Conservation (phyloP, 1,284 basidiomycete species). For the Ceratobasidium sp. region DNA sequence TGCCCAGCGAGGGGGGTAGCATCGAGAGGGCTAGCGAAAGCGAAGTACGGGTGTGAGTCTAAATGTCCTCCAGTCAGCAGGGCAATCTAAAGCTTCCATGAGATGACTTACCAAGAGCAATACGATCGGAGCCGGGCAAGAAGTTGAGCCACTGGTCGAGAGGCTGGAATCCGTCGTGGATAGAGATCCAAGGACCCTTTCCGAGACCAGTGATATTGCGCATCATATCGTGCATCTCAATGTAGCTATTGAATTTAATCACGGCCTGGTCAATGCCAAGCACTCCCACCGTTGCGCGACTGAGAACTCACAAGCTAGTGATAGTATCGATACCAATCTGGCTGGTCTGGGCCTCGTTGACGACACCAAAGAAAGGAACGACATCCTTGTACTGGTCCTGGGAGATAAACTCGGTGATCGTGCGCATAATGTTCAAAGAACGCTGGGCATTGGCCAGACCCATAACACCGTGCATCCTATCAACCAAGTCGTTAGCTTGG, state of each 20-base stretch:
- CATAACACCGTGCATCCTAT: conserved; percentile 63
- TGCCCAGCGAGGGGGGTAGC: conserved; percentile 41
- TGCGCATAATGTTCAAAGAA: conserved; percentile 85
- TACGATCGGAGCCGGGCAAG: conserved; percentile 73
- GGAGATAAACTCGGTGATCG: conserved; percentile 90
- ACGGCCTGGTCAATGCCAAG: not conserved
- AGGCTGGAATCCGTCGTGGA: conserved; percentile 58
- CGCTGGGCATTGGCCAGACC: conserved; percentile 85
- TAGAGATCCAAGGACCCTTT: conserved; percentile 59
- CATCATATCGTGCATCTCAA: conserved; percentile 59
- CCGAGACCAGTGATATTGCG: conserved; percentile 60
- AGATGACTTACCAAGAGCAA: conserved; percentile 62
- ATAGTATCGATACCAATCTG: conserved; percentile 45
- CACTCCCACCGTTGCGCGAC: not conserved
- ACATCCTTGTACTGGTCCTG: conserved; percentile 87
- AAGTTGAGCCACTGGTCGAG: conserved; percentile 59
- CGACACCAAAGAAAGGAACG: conserved; percentile 83
- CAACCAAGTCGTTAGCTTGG: conserved; percentile 45
- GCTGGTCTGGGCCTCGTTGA: conserved; percentile 45
- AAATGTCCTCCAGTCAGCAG: not conserved
- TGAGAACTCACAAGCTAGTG: conserved; percentile 45
- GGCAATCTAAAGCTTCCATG: not conserved
- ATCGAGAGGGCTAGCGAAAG: conserved; percentile 50
- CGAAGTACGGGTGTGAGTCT: conserved; percentile 75
- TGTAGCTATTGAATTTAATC: conserved; percentile 49